A percentile compares a stretch with the other conserved stretches of the same genome.
Evolutionary conservation across 495 filamentous ascomycete genomes (phyloP).

Genomic region (Aspergillus bridgeri): DNA sequence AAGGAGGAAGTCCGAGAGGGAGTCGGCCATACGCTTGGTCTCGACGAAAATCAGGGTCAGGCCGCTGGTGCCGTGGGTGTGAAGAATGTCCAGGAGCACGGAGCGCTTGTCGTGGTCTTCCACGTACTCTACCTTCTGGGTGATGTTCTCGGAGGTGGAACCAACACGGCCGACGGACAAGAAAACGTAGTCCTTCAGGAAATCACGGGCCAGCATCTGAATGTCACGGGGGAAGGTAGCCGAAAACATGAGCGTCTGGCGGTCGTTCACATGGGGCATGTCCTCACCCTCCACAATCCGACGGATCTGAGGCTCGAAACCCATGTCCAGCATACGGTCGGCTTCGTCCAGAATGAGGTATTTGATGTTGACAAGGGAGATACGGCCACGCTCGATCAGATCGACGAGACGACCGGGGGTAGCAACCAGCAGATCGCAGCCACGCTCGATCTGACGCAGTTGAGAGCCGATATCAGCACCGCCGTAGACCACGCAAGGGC

Average conservation of each 20-base stretch:
- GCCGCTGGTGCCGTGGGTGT: slow-evolving; percentile 80
- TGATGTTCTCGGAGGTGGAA: slow-evolving; percentile 99
- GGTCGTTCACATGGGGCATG: slow-evolving; percentile 79
- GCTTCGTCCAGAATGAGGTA: slow-evolving; percentile 99
- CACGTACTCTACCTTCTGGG: slow-evolving; percentile 97
- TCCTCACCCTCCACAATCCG: slow-evolving; percentile 97
- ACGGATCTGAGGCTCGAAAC: slow-evolving; percentile 99
- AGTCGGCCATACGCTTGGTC: slow-evolving; percentile 99
- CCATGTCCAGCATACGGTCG: slow-evolving; percentile 99
- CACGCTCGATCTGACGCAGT: slow-evolving; percentile 94
- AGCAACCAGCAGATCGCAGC: slow-evolving; percentile 94
- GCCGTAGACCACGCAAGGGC: slow-evolving; percentile 97
- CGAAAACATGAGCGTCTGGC: slow-evolving; percentile 99
- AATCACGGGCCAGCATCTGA: slow-evolving; percentile 96
- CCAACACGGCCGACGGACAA: slow-evolving; percentile 97
- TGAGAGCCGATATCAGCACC: slow-evolving; percentile 97
- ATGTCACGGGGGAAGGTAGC: slow-evolving; percentile 98
- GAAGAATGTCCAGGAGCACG: slow-evolving; percentile 92
- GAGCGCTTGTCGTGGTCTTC: slow-evolving; percentile 97
- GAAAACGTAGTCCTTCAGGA: slow-evolving; percentile 98
- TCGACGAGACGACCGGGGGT: slow-evolving; percentile 97
- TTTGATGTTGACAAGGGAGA: slow-evolving; percentile 95
- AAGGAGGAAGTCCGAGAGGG: slow-evolving; percentile 93
- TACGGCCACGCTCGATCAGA: slow-evolving; percentile 96
- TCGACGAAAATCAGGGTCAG: slow-evolving; percentile 98